Conservation (phyloP, 164 flowering plant species). For the Magnolia changhungtana region DNA sequence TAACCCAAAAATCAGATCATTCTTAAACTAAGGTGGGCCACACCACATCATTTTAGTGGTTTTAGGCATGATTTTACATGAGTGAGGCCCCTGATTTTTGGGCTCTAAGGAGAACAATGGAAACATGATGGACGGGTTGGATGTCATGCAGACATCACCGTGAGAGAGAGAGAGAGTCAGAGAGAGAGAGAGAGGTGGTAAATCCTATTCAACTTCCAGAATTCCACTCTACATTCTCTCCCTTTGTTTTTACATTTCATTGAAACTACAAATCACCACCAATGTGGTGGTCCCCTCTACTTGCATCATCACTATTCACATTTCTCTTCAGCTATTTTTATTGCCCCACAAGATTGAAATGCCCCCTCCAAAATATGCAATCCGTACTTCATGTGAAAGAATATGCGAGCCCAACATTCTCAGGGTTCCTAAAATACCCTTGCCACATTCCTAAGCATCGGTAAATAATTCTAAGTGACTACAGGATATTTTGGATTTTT, state of each 20-base stretch:
- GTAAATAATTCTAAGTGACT: no score
- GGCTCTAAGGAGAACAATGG: no score
- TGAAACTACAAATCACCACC: conserved; percentile 27
- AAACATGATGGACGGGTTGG: no score
- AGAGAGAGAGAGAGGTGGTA: conserved; percentile 13
- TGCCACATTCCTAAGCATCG: no score
- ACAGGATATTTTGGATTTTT: not conserved
- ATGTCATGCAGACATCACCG: no score
- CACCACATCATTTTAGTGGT: no score
- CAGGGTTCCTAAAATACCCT: no score
- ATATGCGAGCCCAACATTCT: not conserved
- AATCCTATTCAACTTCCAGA: conserved; percentile 11
- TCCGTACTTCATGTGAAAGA: conserved; percentile 10
- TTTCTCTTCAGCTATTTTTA: conserved; percentile 16
- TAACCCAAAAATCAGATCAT: no score
- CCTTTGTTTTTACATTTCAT: conserved; percentile 21
- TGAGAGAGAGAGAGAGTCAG: conserved; percentile 1
- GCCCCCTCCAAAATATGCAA: conserved; percentile 6
- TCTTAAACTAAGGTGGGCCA: no score
- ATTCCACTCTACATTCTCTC: not conserved
- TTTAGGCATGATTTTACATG: no score
- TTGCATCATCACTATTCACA: conserved; percentile 22
- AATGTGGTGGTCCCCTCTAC: conserved; percentile 10
- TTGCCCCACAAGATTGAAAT: conserved; percentile 13
- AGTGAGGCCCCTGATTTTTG: no score